A percentile compares a stretch with the other conserved stretches of the same genome.
Evolutionary conservation across 148 eudicot species (phyloP).

Genomic region (Cornus controversa): DNA sequence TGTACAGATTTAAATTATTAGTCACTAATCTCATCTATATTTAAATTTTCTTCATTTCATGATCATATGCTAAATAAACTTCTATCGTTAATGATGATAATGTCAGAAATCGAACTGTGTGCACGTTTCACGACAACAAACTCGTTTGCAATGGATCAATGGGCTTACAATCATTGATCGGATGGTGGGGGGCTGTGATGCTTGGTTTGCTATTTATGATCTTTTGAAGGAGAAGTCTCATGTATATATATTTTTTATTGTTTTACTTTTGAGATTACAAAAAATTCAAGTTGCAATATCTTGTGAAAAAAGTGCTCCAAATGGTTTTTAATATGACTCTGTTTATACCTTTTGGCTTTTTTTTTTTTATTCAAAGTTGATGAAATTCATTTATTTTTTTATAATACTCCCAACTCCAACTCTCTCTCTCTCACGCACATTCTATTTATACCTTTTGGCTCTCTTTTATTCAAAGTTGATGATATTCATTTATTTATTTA

Average conservation of each 20-base stretch:
- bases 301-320: neutral
- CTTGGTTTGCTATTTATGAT: constrained; percentile 22
- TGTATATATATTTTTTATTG: neutral
- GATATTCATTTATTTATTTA: too few species aligned
- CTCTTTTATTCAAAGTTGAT: neutral
- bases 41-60: neutral
- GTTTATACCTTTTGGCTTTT: neutral
- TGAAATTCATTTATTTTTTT: too few species aligned
- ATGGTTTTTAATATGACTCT: neutral
- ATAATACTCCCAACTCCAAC: too few species aligned
- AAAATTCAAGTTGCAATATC: neutral
- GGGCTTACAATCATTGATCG: constrained; percentile 19
- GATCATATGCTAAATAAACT: neutral
- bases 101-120: constrained; percentile 47
- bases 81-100: neutral
- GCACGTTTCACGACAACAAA: constrained; percentile 59
- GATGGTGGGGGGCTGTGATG: constrained; percentile 30
- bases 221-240: neutral
- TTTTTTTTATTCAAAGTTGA: neutral
- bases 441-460: too few species aligned
- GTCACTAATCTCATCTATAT: too few species aligned
- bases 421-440: too few species aligned
- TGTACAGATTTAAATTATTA: too few species aligned
- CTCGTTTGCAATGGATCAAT: constrained; percentile 50
- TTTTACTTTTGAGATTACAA: neutral